Base-by-base conservation (phyloP, 768 basidiomycete genomes). In the Psilocybe tampanensis region DNA sequence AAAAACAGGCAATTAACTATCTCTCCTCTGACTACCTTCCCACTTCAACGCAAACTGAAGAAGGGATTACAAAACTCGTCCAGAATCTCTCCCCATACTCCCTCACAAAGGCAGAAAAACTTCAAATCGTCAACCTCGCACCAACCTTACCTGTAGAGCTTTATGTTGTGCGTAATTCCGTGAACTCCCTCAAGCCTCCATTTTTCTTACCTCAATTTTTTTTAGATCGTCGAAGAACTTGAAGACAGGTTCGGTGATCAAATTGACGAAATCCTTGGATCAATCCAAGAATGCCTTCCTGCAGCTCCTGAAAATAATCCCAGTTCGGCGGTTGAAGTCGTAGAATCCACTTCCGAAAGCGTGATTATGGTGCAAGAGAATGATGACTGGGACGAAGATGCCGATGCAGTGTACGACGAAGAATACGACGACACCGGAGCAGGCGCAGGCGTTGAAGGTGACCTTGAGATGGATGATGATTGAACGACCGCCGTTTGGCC, bases 1-100 rank as follows among this genome's bases (percentile, higher is more conserved):
- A n/a, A n/a, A n/a, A n/a, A n/a, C n/a, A 97, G 95, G 89, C 94
- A 1, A 92, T 95, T 23, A 85, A 88, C 56, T 90, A 95, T 69
- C 85, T 98, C 34, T 82, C 88, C 13, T 84, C 89, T 5, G 82
- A 86, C 8, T 85, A 86, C 63, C 88, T 90, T 56, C 89, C 90
- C 5, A 88, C 86, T 0, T 68, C 72, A 0, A 69, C 78, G 8
- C 94, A 96, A 70, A 86, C 85, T 1, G 75, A 82, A 1, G 79
- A 81, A 50, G 80, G 84, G 12, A 83, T 96, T 54, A 72, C 83
- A 0, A 76, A 77, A 54, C 85, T 97, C 12, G 84, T 90, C 17
- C 82, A 84, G 55, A 76, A 76, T 36, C 83, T 98, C 9, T 81
- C 83, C 2, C 75, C 83, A 18, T 90, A 85, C 60, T 80, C 82